Evolutionary conservation across 1,139 yeast genomes (phyloP).

Genomic region (Candida frijolesensis): DNA sequence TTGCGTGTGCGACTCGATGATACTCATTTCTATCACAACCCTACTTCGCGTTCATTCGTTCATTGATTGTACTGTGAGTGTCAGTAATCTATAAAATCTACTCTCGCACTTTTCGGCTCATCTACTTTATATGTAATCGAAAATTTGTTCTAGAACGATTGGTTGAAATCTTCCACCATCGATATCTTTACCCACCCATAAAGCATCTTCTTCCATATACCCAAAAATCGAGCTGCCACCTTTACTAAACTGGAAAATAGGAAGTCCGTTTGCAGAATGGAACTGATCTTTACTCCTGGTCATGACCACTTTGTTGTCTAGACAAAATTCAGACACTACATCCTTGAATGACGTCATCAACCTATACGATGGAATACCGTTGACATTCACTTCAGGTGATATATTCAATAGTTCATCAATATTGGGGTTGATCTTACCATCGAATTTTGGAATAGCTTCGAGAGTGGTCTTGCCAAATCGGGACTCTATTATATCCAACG

Average conservation of each 20-base stretch:
- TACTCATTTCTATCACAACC: not conserved
- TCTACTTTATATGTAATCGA: slow-evolving; percentile 6
- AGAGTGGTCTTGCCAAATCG: slow-evolving; percentile 11
- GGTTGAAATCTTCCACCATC: slow-evolving; percentile 23
- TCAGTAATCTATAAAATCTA: slow-evolving; percentile 6
- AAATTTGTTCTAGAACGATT: slow-evolving; percentile 22
- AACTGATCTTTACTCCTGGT: slow-evolving; percentile 17
- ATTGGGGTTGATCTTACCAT: slow-evolving; percentile 17
- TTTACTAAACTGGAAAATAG: slow-evolving; percentile 22
- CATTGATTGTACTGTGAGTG: not conserved
- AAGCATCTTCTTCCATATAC: slow-evolving; percentile 37
- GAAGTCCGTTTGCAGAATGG: slow-evolving; percentile 27
- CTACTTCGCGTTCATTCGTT: slow-evolving; percentile 1
- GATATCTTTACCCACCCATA: slow-evolving; percentile 24
- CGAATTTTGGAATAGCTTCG: slow-evolving; percentile 20
- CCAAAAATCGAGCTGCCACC: slow-evolving; percentile 19
- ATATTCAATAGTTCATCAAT: slow-evolving; percentile 12
- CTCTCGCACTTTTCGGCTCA: slow-evolving; percentile 4
- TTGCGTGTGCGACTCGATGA: not conserved
- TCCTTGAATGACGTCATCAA: slow-evolving; percentile 40
- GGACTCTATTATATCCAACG: slow-evolving; percentile 14
- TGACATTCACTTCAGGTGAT: slow-evolving; percentile 14
- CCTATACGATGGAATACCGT: slow-evolving; percentile 35
- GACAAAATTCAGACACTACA: slow-evolving; percentile 36
- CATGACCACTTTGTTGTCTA: slow-evolving; percentile 26